Conservation (phyloP, 1,284 basidiomycete genomes). For the Apiotrichum veenhuisii region DNA sequence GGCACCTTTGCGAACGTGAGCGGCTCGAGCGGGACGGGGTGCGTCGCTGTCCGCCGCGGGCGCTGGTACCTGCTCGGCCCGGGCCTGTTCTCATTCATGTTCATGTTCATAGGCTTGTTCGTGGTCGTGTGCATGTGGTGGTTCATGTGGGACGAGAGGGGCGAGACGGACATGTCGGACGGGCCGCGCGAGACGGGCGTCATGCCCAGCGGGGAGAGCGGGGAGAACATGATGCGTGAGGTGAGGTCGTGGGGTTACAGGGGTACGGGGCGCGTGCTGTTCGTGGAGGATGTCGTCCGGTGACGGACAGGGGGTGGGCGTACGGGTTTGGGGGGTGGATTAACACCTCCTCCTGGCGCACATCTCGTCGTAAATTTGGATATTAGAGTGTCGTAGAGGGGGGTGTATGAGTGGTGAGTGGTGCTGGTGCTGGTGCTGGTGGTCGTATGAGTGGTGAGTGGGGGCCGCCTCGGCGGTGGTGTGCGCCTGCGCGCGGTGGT, state of each 20-base stretch:
- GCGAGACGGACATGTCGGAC: not conserved
- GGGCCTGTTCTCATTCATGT: too few relatives aligned
- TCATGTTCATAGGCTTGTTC: too few relatives aligned
- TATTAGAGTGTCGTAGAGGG: not conserved
- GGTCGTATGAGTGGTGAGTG: not conserved
- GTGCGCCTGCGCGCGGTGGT: not conserved
- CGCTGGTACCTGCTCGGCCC: not conserved
- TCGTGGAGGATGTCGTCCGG: too few relatives aligned
- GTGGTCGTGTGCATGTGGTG: not conserved
- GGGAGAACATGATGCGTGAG: not conserved
- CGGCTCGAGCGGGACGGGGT: slow-evolving; percentile 9
- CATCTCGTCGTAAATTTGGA: not conserved
- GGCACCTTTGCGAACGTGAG: slow-evolving; percentile 20
- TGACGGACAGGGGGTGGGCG: too few relatives aligned
- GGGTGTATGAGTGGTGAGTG: not conserved
- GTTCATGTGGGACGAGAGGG: not conserved
- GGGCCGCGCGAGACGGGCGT: not conserved
- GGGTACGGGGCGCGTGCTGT: too few relatives aligned
- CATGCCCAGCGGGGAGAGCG: not conserved
- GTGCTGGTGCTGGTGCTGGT: not conserved
- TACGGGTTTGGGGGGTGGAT: not conserved
- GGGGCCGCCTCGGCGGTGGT: not conserved
- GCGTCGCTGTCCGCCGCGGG: not conserved
- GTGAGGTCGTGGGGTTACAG: too few relatives aligned
- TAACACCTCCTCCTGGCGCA: not conserved